These are phyloP conservation scores for Lunasporangiospora selenospora DNA, from an alignment of 192 early-diverging fungal genomes.

Conservation along the genomic window DNA sequence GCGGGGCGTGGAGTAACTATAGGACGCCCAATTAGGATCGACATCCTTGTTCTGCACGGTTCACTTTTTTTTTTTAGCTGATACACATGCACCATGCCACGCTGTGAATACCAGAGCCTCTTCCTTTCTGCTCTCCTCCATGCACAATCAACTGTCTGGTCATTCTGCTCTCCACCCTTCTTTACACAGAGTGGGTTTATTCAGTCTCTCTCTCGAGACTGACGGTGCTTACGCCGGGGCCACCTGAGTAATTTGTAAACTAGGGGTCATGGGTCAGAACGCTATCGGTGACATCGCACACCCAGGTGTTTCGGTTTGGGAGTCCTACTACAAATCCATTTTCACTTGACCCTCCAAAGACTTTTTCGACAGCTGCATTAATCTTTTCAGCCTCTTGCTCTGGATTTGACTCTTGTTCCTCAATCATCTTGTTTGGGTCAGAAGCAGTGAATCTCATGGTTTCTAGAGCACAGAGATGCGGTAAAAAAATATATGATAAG, in stretches of 20 bases:
- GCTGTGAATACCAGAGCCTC: too few relatives aligned
- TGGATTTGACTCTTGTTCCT: constrained; percentile 6
- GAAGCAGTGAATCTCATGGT: constrained; percentile 7
- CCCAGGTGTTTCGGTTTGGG: constrained; percentile 26
- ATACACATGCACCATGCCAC: too few relatives aligned
- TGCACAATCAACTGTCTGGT: too few relatives aligned
- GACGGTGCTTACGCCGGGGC: too few relatives aligned
- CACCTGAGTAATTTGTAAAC: neutral
- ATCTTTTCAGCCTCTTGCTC: neutral
- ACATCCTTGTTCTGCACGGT: too few relatives aligned
- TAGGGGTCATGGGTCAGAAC: constrained; percentile 17
- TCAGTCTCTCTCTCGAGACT: too few relatives aligned
- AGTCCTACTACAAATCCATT: constrained; percentile 60
- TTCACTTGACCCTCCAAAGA: constrained; percentile 62
- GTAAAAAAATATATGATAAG: neutral
- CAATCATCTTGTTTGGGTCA: constrained; percentile 38
- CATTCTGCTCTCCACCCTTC: too few relatives aligned
- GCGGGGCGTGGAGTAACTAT: too few relatives aligned
- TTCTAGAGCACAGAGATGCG: constrained; percentile 3
- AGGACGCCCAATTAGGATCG: too few relatives aligned
- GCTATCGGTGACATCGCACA: constrained; percentile 43
- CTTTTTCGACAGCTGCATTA: neutral
- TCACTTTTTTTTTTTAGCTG: too few relatives aligned
- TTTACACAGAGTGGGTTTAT: too few relatives aligned
- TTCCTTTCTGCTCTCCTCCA: too few relatives aligned